Base-by-base conservation (phyloP, 768 basidiomycete genomes). In the Gelatoporia subvermispora region DNA sequence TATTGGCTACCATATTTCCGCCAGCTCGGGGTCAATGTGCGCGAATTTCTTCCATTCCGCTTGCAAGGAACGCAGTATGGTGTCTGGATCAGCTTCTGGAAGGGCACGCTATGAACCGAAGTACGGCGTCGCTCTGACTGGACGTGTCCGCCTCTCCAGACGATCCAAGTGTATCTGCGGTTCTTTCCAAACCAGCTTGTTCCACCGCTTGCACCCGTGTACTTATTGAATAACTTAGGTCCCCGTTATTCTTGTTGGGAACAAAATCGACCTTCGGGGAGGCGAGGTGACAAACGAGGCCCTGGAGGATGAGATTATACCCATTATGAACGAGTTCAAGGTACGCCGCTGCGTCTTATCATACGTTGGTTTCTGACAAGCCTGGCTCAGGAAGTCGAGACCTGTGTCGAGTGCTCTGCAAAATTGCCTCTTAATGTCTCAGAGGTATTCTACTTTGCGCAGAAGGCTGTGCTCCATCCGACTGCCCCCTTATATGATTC, bases 321-420 rank as follows among this genome's bases (percentile, higher is more conserved):
- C 95, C 24, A 93, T 99, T 47, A 99, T 98, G 95, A 84, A 87
- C 56, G 95, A 98, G 67, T 99, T 95, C 82, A 99, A 99, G 81
- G 93, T 85, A 61, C 47, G 69, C 59, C 20, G 3, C 10, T 18
- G 41, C 10, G 22, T 2, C 45, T 35, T 37, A 0, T 5, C 15
- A 13, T 13, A 11, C 24, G 11, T 11, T 34, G 20, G 24, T 21
- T 34, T 31, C 43, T 45, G 17, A 45, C 41, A 4, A 17, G 15
- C 16, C 17, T 37, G 51, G 48, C 50, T 35, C 56, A 98, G 95
- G 94, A 97, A 79, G 94, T 97, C 46, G 94, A 97, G 64, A 97
- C 95, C 36, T 97, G 94, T 60, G 89, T 98, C 24, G 95, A 98
- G 70, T 92, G 90, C 61, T 95, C 93, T n/a, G 93, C 93, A 3